Evolutionary conservation across 305 asterid genomes (phyloP).

Genomic region (Ilex paraguariensis): DNA sequence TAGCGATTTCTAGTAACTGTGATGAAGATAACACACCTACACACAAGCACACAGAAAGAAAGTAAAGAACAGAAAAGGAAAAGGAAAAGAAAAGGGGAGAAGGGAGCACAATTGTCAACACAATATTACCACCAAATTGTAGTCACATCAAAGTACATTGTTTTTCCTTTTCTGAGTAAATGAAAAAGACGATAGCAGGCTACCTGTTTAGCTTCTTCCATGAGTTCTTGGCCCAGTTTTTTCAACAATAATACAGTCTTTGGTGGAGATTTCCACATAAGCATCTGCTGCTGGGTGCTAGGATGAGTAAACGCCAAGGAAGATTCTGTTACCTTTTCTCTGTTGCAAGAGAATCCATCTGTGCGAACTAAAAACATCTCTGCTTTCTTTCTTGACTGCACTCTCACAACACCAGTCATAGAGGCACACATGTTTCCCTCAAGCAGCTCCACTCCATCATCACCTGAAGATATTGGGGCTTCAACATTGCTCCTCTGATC

Average conservation of each 20-base stretch:
- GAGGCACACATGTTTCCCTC: conserved; percentile 91
- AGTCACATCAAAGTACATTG: too few species aligned
- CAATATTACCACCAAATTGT: too few species aligned
- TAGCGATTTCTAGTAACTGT: too few species aligned
- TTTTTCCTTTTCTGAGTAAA: too few species aligned
- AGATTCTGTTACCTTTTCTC: conserved; percentile 97
- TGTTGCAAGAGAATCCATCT: conserved; percentile 88
- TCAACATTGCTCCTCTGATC: conserved; percentile 33
- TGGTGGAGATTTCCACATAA: conserved; percentile 95
- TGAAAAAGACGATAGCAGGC: conserved; percentile 5
- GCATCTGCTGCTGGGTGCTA: conserved; percentile 99
- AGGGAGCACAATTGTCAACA: too few species aligned
- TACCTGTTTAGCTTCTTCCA: conserved; percentile 99
- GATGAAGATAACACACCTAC: too few species aligned
- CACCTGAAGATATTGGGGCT: conserved; percentile 49
- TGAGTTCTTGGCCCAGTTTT: conserved; percentile 91
- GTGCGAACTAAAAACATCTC: conserved; percentile 99
- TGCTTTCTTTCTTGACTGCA: conserved; percentile 94
- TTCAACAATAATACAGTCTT: conserved; percentile 84
- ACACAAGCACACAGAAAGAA: too few species aligned
- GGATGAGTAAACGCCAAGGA: conserved; percentile 99
- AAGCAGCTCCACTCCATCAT: conserved; percentile 56
- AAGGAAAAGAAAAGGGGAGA: too few species aligned
- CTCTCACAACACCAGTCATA: conserved; percentile 93
- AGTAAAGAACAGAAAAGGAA: too few species aligned